Base-by-base conservation (phyloP, 2,329 filamentous ascomycete species). In the Cladobotryum protrusum region DNA sequence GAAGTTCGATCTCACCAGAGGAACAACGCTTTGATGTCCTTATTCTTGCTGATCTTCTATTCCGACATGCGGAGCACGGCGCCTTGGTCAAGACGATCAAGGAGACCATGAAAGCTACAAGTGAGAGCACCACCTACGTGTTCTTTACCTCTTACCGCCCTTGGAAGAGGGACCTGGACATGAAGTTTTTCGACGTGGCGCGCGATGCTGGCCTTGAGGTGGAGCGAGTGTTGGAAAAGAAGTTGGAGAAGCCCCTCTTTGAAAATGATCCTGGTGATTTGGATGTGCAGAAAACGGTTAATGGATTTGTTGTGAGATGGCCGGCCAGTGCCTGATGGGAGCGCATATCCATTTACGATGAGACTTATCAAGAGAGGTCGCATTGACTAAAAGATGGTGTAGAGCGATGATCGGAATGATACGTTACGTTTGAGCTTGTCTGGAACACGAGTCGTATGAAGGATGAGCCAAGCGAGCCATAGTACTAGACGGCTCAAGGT, bases 81-180 rank as follows among this genome's bases (percentile, higher is more conserved):
- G 89, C 88, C 61, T 75, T 96, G 53, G 74, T 95, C 56, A 76
- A 79, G 56, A 89, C 86, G 4, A 79, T 96, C 53, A 73, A 78
- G 60, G 65, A 78, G 61, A 87, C 86, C 14, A 68, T 96, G 60
- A 79, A 76, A 58, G 74, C 71, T 54, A 67, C 71, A 3, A 59
- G 65, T 3, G 72, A 72, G 2, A 81, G 85, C 44, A 77, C 76
- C 48, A 89, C 90, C 2, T 79, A 91, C 59, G 90, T 96, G 7
- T 95, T 96, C 67, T 97, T 96, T 72, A 95, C 91, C 0, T 91
- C 89, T 17, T 96, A 97, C 69, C 78, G 93, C 55, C 91, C 92
- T 1, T 96, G 91, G 91, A 73, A 96, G 62, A 76, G 87, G 60
- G 79, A 90, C 55, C 87, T 89, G 67, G 93, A 96, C 61, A 74